Percentiles rank a stretch among this genome's conserved stretches.
These are phyloP conservation scores for Vicia sativa DNA, from an alignment of 306 rosid genomes.

Conservation along the genomic window DNA sequence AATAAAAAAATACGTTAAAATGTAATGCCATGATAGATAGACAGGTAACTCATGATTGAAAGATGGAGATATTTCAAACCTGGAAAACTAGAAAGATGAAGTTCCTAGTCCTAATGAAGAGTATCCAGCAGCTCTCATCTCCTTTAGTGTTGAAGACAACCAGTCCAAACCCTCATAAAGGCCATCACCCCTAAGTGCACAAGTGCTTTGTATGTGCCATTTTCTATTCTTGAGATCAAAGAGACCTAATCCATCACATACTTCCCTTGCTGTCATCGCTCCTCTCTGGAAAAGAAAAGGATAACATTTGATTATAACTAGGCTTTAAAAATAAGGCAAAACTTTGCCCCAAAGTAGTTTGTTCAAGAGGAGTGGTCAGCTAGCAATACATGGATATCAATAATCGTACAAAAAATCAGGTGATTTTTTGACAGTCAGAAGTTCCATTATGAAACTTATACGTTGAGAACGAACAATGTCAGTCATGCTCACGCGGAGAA, in stretches of 20 bases:
- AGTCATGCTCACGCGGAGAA: neutral
- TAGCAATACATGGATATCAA: slow-evolving; percentile 24
- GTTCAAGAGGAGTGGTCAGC: slow-evolving; percentile 27
- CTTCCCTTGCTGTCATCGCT: slow-evolving; percentile 94
- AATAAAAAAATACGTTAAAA: neutral
- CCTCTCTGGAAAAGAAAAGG: slow-evolving; percentile 64
- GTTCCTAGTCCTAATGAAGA: slow-evolving; percentile 92
- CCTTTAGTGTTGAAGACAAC: slow-evolving; percentile 93
- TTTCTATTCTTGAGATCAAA: slow-evolving; percentile 92
- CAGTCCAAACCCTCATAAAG: slow-evolving; percentile 98
- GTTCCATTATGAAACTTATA: slow-evolving; percentile 14
- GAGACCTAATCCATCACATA: slow-evolving; percentile 94
- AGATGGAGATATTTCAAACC: slow-evolving; percentile 41
- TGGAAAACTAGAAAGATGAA: slow-evolving; percentile 66
- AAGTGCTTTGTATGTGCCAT: slow-evolving; percentile 99
- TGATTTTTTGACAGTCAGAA: slow-evolving; percentile 1
- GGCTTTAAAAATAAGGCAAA: slow-evolving; percentile 18
- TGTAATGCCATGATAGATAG: slow-evolving; percentile 17
- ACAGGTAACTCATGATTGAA: slow-evolving; percentile 8
- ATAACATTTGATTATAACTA: slow-evolving; percentile 18
- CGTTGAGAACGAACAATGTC: neutral
- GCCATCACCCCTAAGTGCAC: slow-evolving; percentile 95
- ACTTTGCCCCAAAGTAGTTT: slow-evolving; percentile 1
- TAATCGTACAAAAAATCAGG: slow-evolving; percentile 2
- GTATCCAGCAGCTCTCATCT: slow-evolving; percentile 92